Conservation (phyloP, 2,329 filamentous ascomycete genomes). For the Zymoseptoria ardabiliae region DNA sequence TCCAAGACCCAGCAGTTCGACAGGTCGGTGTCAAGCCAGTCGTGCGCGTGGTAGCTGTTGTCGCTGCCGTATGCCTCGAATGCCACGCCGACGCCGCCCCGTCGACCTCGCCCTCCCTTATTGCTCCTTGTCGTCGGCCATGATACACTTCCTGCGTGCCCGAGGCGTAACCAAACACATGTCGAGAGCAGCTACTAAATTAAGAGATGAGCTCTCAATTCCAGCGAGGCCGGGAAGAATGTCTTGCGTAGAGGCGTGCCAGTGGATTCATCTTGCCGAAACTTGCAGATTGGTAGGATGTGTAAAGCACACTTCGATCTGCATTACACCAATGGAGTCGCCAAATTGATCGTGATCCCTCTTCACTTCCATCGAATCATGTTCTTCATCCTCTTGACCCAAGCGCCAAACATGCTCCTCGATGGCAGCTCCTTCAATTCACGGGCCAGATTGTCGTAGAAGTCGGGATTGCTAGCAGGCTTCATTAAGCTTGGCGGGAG, state of each 20-base stretch:
- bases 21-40: no score
- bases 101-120: not conserved
- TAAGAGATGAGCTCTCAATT: not conserved
- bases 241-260: not conserved
- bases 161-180: not conserved
- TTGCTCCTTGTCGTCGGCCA: not conserved
- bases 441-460: constrained; percentile 46
- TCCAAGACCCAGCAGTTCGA: no score
- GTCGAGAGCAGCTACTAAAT: not conserved
- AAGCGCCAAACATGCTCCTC: constrained; percentile 39
- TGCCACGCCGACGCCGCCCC: not conserved
- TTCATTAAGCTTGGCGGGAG: constrained; percentile 40
- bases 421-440: constrained; percentile 49
- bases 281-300: no score
- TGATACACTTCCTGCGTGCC: not conserved
- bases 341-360: not conserved
- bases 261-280: no score
- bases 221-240: not conserved
- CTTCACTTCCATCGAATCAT: constrained; percentile 40
- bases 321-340: not conserved
- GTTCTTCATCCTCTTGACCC: constrained; percentile 42
- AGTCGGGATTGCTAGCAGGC: constrained; percentile 44
- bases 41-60: no score
- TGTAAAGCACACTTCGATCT: not conserved
- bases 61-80: not conserved